These are phyloP conservation scores for Mycena citricolor DNA, from an alignment of 1,284 basidiomycete genomes.

Conservation along the genomic window DNA sequence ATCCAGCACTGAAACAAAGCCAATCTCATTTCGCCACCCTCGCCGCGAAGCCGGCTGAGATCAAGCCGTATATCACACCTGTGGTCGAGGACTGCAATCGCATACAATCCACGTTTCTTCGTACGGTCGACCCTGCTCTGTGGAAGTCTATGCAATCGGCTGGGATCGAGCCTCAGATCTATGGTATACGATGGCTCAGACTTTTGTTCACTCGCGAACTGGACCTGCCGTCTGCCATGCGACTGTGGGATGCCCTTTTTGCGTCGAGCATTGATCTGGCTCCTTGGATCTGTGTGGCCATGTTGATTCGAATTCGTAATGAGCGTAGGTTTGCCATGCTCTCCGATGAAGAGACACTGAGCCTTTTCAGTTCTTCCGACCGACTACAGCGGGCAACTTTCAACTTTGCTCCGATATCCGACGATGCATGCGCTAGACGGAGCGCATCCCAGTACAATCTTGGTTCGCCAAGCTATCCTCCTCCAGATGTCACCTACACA, in stretches of 20 bases:
- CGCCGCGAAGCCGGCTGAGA: constrained; percentile 44
- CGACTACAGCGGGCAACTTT: constrained; percentile 84
- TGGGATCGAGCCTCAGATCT: constrained; percentile 91
- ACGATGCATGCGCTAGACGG: constrained; percentile 38
- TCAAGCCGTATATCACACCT: constrained; percentile 71
- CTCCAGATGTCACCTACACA: constrained; percentile 75
- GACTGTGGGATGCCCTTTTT: constrained; percentile 90
- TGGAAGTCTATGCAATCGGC: constrained; percentile 73
- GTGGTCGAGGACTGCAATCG: constrained; percentile 80
- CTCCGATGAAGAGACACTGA: constrained; percentile 16
- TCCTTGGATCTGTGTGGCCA: constrained; percentile 85
- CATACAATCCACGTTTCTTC: constrained; percentile 73
- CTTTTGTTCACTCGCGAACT: constrained; percentile 91
- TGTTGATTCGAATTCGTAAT: constrained; percentile 90
- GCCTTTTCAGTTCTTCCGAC: constrained; percentile 68
- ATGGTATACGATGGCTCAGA: constrained; percentile 92
- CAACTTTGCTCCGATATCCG: constrained; percentile 83
- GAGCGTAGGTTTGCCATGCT: constrained; percentile 52
- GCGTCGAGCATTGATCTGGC: constrained; percentile 72
- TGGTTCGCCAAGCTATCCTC: constrained; percentile 80
- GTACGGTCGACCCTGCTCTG: constrained; percentile 80
- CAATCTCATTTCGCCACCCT: constrained; percentile 41
- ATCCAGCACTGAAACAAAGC: constrained; percentile 26
- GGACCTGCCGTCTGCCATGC: constrained; percentile 69
- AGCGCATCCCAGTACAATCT: constrained; percentile 60